These are phyloP conservation scores for Pythium vanterpoolii DNA, from an alignment of 352 stramenopile genomes.

Conservation along the genomic window DNA sequence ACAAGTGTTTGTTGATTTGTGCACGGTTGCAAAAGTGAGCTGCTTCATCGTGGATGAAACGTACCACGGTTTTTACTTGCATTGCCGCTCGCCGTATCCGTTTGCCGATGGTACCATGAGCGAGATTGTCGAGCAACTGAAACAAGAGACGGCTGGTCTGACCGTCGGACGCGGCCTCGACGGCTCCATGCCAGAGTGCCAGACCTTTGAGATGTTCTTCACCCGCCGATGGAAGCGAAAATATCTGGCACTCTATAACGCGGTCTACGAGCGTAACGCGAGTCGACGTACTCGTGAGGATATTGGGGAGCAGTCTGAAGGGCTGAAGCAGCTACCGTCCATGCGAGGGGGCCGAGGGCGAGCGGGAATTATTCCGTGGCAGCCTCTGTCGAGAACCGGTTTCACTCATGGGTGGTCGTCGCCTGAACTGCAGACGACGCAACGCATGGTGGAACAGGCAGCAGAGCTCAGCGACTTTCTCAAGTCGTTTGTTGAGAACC, in stretches of 20 bases:
- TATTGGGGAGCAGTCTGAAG: constrained; percentile 13
- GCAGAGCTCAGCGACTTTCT: constrained; percentile 70
- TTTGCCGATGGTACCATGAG: constrained; percentile 92
- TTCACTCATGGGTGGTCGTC: constrained; percentile 16
- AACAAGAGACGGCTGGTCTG: constrained; percentile 87
- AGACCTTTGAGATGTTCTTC: constrained; percentile 92
- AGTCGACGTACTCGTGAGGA: constrained; percentile 13
- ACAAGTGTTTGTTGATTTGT: constrained; percentile 91
- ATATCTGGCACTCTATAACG: constrained; percentile 60
- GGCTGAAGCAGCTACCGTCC: constrained; percentile 5
- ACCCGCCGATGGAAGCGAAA: constrained; percentile 84
- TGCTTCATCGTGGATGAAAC: constrained; percentile 90
- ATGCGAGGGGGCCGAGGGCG: constrained; percentile 2
- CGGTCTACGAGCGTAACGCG: constrained; percentile 22
- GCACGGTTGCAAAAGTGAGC: constrained; percentile 92
- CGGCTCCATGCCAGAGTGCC: constrained; percentile 72
- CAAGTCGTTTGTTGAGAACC: constrained; percentile 82
- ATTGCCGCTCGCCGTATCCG: constrained; percentile 91
- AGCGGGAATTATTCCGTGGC: constrained; percentile 10
- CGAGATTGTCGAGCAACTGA: constrained; percentile 89
- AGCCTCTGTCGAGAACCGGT: constrained; percentile 7
- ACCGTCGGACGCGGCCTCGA: constrained; percentile 85
- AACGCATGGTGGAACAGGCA: constrained; percentile 51
- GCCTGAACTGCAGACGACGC: constrained; percentile 23
- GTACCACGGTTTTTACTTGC: constrained; percentile 94